Evolutionary conservation across 116 monocot genomes (phyloP).

Genomic region (Dioscorea cayenensis): DNA sequence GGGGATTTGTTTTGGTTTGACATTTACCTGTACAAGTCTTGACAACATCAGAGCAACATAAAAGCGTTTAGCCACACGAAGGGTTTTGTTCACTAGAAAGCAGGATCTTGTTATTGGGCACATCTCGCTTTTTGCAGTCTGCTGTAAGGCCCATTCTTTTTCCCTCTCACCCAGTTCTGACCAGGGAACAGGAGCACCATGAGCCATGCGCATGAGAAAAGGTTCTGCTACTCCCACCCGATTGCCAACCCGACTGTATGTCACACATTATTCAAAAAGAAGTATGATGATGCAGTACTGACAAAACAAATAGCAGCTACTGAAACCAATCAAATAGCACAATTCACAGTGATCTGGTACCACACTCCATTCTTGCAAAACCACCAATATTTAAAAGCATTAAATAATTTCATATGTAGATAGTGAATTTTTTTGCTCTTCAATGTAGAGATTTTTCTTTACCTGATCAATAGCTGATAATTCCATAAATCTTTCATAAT

Average conservation of each 20-base stretch:
- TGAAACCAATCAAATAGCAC: not conserved
- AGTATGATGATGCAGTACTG: not conserved
- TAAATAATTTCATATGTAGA: too few species aligned
- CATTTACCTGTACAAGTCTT: conserved; percentile 79
- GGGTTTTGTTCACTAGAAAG: conserved; percentile 45
- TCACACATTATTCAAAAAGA: conserved; percentile 1
- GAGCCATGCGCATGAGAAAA: conserved; percentile 98
- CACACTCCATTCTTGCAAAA: not conserved
- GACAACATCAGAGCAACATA: conserved; percentile 96
- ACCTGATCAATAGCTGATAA: conserved; percentile 90
- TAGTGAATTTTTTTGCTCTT: too few species aligned
- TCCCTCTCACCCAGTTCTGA: conserved; percentile 38
- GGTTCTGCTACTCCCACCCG: conserved; percentile 91
- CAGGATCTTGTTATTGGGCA: conserved; percentile 6
- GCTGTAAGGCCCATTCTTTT: conserved; percentile 18
- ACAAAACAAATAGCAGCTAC: conserved; percentile 5
- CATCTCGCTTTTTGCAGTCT: conserved; percentile 16
- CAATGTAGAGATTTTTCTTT: not conserved
- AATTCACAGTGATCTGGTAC: not conserved
- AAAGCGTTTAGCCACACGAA: conserved; percentile 86
- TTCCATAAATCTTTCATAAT: conserved; percentile 97
- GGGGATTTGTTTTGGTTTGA: too few species aligned
- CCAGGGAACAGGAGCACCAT: conserved; percentile 66
- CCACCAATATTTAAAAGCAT: too few species aligned
- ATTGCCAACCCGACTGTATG: conserved; percentile 93